Evolutionary conservation across 352 stramenopile species (phyloP).

Genomic region (Globisporangium paroecandrum): DNA sequence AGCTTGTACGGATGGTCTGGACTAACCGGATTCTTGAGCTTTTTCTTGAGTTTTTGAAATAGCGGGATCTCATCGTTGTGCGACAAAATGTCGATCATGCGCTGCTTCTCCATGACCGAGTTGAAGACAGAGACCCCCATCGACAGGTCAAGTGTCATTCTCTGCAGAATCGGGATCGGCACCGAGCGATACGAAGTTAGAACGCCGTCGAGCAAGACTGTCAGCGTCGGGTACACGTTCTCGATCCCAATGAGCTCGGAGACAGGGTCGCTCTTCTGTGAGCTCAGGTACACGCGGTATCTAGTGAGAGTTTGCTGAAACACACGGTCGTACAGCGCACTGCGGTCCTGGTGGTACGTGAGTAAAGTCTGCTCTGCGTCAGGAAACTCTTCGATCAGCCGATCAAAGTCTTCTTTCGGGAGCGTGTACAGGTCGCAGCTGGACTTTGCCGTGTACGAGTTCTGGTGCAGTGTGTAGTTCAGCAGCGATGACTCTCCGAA

Average conservation of each 20-base stretch:
- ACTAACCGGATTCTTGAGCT: conserved; percentile 35
- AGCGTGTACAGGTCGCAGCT: conserved; percentile 78
- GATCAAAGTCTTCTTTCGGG: conserved; percentile 78
- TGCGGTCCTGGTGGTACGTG: conserved; percentile 59
- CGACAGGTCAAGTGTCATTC: conserved; percentile 63
- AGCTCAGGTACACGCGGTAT: conserved; percentile 60
- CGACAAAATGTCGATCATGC: conserved; percentile 59
- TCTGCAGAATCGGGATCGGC: conserved; percentile 53
- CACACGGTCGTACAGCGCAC: conserved; percentile 57
- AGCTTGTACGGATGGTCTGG: conserved; percentile 47
- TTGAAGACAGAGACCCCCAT: conserved; percentile 82
- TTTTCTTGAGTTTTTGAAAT: conserved; percentile 28
- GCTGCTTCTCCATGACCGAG: conserved; percentile 61
- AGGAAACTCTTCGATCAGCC: conserved; percentile 75
- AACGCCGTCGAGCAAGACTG: conserved; percentile 56
- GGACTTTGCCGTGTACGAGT: conserved; percentile 68
- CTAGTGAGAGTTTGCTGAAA: conserved; percentile 68
- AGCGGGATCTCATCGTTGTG: conserved; percentile 23
- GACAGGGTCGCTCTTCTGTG: conserved; percentile 50
- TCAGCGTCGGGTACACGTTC: conserved; percentile 68
- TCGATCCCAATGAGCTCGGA: conserved; percentile 53
- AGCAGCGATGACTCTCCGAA: conserved; percentile 72
- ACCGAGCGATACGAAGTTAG: conserved; percentile 59
- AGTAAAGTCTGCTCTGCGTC: conserved; percentile 62
- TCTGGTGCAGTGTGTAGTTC: conserved; percentile 71